Base-by-base conservation (phyloP, 164 flowering plant species). In the Tinospora cordifolia region DNA sequence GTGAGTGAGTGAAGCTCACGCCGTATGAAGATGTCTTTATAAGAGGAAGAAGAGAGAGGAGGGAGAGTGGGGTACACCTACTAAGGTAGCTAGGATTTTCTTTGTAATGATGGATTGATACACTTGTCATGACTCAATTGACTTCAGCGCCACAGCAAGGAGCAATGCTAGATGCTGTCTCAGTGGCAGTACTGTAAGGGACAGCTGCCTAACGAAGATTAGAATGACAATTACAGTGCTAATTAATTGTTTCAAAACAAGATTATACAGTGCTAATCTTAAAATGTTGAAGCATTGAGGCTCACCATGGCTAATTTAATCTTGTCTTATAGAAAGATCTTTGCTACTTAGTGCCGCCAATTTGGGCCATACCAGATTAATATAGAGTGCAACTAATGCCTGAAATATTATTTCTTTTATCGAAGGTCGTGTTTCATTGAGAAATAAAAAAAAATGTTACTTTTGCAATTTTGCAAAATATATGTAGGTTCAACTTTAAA, bases 61-160 rank as follows among this genome's bases (percentile, higher is more conserved):
- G 63, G 2, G n/a, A 21, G 24, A 19, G 60, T 19, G 60, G 60
- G 60, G 9, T 10, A 54, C 21, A 6, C 19, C 60, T 9, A 54
- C 60, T 54, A 3, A 25, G 60, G 60, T 30, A 30, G 36, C 60
- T 15, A 54, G 60, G 60, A 17, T 54, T 54, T 54, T 54, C 60
- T 7, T 19, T 54, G 60, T 19, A 54, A 19, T 54, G 19, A 19
- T 54, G 19, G 60, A 54, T 54, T 54, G 57, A 46, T 1, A 24
- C 36, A 40, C 69, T 69, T 64, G 72, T 49, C 66, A 40, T 21
- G 30, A 54, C 39, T 38, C 68, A 57, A 30, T 74, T 69, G 73
- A 74, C 76, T 63, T 7, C 41, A n/a, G 49, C 44, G 30, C 57
- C 72, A 40, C 72, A 39, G 40, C 69, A 19, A 69, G 22, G 63